Conservation (phyloP, 768 basidiomycete genomes). For the Omphalotus guepiniiformis region DNA sequence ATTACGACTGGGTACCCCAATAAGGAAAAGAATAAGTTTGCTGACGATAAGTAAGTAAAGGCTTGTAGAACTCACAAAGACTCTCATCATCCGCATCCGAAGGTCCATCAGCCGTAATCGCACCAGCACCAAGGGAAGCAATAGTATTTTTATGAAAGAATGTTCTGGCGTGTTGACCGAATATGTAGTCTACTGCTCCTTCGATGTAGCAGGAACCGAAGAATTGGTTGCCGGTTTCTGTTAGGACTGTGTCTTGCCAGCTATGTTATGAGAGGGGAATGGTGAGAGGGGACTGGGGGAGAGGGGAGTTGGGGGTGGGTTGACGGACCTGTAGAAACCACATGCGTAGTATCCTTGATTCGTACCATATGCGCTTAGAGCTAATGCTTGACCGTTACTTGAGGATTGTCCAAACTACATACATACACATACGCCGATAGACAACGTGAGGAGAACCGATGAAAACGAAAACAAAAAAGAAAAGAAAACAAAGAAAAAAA, state of each 20-base stretch:
- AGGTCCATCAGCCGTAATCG: conserved; percentile 23
- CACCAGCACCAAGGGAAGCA: conserved; percentile 20
- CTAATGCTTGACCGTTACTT: conserved; percentile 24
- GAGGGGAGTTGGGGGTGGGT: neutral
- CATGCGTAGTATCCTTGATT: conserved; percentile 23
- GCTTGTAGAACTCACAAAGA: conserved; percentile 14
- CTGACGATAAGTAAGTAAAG: neutral
- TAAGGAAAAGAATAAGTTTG: neutral
- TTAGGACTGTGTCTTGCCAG: conserved; percentile 19
- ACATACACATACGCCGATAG: neutral
- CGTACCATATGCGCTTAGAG: conserved; percentile 23
- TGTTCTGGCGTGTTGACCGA: conserved; percentile 17
- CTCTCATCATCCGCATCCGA: conserved; percentile 11
- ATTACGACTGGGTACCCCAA: conserved; percentile 8
- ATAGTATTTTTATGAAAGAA: conserved; percentile 22
- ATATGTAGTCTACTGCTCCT: conserved; percentile 22
- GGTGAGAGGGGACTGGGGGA: no score
- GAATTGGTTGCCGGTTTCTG: conserved; percentile 18
- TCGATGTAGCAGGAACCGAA: conserved; percentile 21
- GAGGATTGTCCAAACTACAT: conserved; percentile 19
- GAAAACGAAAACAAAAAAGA: no score
- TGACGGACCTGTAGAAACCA: conserved; percentile 18
- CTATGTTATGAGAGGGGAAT: neutral
- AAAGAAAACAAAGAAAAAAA: neutral
- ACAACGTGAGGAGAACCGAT: neutral